Percentiles rank a stretch among this genome's conserved stretches.
Evolutionary conservation across 1,284 basidiomycete species (phyloP).

Genomic region (Puccinia sorghi): DNA sequence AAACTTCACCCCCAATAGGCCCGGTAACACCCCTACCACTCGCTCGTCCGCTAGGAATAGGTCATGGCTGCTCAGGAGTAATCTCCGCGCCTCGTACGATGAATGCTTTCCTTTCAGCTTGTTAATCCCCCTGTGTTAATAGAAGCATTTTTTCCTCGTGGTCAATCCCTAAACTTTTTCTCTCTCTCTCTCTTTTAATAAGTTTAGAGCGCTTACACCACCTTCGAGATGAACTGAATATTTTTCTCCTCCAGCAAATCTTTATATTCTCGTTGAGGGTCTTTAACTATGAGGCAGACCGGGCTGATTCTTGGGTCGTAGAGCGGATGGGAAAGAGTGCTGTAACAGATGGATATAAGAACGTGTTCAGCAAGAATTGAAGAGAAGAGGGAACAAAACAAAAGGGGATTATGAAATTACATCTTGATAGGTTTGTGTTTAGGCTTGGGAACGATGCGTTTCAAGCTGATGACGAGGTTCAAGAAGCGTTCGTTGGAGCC

Average conservation of each 20-base stretch:
- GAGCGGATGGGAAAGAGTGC: slow-evolving; percentile 76
- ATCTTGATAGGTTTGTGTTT: slow-evolving; percentile 80
- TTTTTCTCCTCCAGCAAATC: slow-evolving; percentile 75
- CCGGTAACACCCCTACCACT: slow-evolving; percentile 81
- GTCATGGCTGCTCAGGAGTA: slow-evolving; percentile 82
- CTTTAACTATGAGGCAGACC: slow-evolving; percentile 89
- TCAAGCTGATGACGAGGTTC: slow-evolving; percentile 81
- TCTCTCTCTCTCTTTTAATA: not conserved
- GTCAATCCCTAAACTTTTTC: slow-evolving; percentile 64
- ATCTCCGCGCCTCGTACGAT: slow-evolving; percentile 79
- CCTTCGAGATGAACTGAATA: slow-evolving; percentile 83
- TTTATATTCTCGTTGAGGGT: slow-evolving; percentile 94
- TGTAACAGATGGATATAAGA: slow-evolving; percentile 56
- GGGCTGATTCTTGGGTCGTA: slow-evolving; percentile 75
- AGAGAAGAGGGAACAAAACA: not conserved
- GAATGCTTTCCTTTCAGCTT: slow-evolving; percentile 59
- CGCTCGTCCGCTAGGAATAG: slow-evolving; percentile 91
- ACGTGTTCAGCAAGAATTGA: not conserved
- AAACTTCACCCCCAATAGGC: slow-evolving; percentile 83
- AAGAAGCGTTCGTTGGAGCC: slow-evolving; percentile 75
- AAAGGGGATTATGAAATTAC: slow-evolving; percentile 62
- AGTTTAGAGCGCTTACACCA: slow-evolving; percentile 63
- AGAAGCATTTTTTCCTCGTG: not conserved
- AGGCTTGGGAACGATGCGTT: slow-evolving; percentile 72
- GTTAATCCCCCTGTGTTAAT: slow-evolving; percentile 28